These are phyloP conservation scores for Leccinum fuscescens DNA, from an alignment of 1,284 basidiomycete genomes.

Conservation along the genomic window DNA sequence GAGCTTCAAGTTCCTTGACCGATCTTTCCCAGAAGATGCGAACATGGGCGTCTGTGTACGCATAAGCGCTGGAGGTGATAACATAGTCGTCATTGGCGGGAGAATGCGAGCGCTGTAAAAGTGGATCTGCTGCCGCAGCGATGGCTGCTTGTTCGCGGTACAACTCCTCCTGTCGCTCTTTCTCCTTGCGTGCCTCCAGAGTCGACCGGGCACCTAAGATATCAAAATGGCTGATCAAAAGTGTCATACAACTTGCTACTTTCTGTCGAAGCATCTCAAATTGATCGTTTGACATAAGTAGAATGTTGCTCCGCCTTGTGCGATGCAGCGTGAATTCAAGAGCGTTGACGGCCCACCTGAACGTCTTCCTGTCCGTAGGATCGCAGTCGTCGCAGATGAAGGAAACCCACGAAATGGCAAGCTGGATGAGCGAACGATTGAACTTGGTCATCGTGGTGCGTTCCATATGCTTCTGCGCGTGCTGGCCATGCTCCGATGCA, in stretches of 20 bases:
- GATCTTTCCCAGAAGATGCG: conserved; percentile 74
- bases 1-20: conserved; percentile 53
- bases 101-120: conserved; percentile 37
- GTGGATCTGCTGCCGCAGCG: conserved; percentile 49
- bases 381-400: conserved; percentile 99
- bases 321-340: conserved; percentile 92
- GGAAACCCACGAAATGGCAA: conserved; percentile 95
- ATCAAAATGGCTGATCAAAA: conserved; percentile 97
- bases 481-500: conserved; percentile 92
- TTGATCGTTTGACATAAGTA: conserved; percentile 85
- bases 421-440: conserved; percentile 78
- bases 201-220: conserved; percentile 92
- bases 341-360: conserved; percentile 97
- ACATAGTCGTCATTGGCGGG: conserved; percentile 38
- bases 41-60: conserved; percentile 62
- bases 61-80: conserved; percentile 37
- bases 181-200: conserved; percentile 85
- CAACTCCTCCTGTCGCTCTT: conserved; percentile 77
- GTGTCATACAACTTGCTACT: conserved; percentile 94
- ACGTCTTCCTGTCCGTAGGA: conserved; percentile 93
- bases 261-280: conserved; percentile 88
- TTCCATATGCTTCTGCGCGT: conserved; percentile 88
- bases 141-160: conserved; percentile 60
- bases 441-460: conserved; percentile 69
- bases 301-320: conserved; percentile 89